phyloP scores from a whole-genome alignment of 2,329 filamentous ascomycete species.

The Didymella segeticola region DNA sequence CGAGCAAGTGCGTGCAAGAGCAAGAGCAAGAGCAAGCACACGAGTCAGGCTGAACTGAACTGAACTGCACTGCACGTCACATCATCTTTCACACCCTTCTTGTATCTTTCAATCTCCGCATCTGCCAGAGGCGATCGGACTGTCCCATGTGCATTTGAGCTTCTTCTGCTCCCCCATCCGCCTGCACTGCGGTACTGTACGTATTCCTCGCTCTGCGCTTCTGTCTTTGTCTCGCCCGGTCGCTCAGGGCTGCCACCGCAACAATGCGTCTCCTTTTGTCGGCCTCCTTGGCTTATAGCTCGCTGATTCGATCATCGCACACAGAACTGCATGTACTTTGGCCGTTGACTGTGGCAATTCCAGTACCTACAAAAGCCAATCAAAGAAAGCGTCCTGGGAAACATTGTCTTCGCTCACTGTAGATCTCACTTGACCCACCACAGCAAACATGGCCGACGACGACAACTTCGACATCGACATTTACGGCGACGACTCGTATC shows the following conservation, averaged over 20 bases:
- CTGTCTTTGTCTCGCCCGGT: slow-evolving; percentile 22
- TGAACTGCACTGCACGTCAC: slow-evolving; percentile 37
- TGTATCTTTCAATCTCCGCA: slow-evolving; percentile 48
- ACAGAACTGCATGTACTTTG: slow-evolving; percentile 50
- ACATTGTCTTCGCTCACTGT: slow-evolving; percentile 29
- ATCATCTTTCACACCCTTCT: slow-evolving; percentile 38
- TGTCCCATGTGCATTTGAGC: slow-evolving; percentile 40
- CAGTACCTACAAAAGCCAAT: slow-evolving; percentile 51
- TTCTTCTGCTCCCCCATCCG: slow-evolving; percentile 43
- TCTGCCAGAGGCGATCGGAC: slow-evolving; percentile 51
- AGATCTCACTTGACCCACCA: slow-evolving; percentile 31
- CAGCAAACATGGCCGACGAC: slow-evolving; percentile 61
- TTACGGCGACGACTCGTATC: slow-evolving; percentile 65
- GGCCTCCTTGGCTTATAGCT: slow-evolving; percentile 33
- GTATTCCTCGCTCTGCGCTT: slow-evolving; percentile 47
- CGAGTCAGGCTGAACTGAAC: slow-evolving; percentile 37
- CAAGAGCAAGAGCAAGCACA: slow-evolving; percentile 28
- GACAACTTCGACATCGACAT: slow-evolving; percentile 76
- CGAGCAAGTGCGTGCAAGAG: too few species aligned
- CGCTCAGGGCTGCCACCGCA: slow-evolving; percentile 20
- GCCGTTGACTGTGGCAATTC: slow-evolving; percentile 43
- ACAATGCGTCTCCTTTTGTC: slow-evolving; percentile 18
- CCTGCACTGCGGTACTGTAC: slow-evolving; percentile 48
- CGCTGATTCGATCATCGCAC: slow-evolving; percentile 45
- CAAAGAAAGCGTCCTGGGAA: slow-evolving; percentile 40